phyloP scores from a whole-genome alignment of 192 early-diverging fungal species.

The Gonapodya sp. region DNA sequence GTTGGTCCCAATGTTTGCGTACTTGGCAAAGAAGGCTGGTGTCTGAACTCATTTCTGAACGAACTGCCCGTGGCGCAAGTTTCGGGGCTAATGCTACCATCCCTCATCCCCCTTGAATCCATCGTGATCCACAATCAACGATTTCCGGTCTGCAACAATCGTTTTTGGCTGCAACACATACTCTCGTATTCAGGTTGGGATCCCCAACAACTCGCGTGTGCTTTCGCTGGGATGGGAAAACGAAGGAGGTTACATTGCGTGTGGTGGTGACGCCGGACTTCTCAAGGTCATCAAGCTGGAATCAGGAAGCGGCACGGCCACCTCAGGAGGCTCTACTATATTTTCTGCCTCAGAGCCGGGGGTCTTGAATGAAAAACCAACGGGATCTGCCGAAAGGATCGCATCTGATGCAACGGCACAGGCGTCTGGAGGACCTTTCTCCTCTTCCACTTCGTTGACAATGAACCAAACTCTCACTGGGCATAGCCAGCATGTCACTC shows the following conservation, averaged over 20 bases:
- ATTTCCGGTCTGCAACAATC: no score
- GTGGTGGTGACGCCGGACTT: constrained; percentile 50
- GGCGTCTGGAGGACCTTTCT: not conserved
- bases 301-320: constrained; percentile 8
- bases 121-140: no score
- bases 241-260: constrained; percentile 52
- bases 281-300: constrained; percentile 54
- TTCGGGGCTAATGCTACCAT: no score
- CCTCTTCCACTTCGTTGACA: constrained; percentile 34
- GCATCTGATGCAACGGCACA: not conserved
- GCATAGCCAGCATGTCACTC: constrained; percentile 37
- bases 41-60: not conserved
- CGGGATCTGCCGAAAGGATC: not conserved
- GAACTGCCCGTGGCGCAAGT: no score
- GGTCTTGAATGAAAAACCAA: not conserved
- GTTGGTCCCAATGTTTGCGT: not conserved
- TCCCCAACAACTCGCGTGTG: constrained; percentile 44
- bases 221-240: constrained; percentile 49
- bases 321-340: not conserved
- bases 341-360: not conserved
- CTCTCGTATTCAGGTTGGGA: constrained; percentile 33
- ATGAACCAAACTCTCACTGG: constrained; percentile 57
- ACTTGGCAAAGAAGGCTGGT: not conserved
- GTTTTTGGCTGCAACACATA: no score
- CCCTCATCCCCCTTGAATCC: no score